These are phyloP conservation scores for Fraxinus pennsylvanica DNA, from an alignment of 257 asterid genomes.

Conservation along the genomic window DNA sequence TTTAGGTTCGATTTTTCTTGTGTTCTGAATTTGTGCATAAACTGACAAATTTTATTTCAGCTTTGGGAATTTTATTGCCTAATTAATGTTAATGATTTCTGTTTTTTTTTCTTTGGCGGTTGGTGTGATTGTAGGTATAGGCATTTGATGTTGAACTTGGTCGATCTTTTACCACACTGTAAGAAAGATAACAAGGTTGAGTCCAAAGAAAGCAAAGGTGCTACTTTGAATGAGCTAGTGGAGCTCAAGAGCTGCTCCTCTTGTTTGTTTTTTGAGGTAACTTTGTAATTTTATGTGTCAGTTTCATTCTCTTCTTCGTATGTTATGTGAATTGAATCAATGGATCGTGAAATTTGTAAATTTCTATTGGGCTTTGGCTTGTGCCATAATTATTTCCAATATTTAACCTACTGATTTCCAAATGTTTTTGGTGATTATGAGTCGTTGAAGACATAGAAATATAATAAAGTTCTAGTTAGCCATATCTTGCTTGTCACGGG, in stretches of 20 bases:
- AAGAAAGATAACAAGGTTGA: conserved; percentile 94
- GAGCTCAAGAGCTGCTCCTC: conserved; percentile 90
- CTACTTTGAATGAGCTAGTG: conserved; percentile 86
- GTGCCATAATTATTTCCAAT: not conserved
- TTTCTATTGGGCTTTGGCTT: not conserved
- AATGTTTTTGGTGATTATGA: not conserved
- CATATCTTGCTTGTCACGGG: not conserved
- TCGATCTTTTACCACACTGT: conserved; percentile 86
- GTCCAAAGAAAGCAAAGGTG: conserved; percentile 87
- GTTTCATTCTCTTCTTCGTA: not conserved
- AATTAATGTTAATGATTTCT: not conserved
- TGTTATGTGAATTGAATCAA: not conserved
- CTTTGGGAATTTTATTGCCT: not conserved
- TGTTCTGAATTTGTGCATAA: not conserved
- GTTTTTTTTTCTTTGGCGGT: conserved; percentile 18
- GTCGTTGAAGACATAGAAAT: not conserved
- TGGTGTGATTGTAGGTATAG: conserved; percentile 45
- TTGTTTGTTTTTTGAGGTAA: conserved; percentile 93
- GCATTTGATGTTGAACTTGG: conserved; percentile 91
- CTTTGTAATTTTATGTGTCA: not conserved
- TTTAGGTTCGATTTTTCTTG: conserved; percentile 54
- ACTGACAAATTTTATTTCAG: not conserved
- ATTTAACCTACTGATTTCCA: conserved; percentile 7
- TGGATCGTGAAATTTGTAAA: not conserved
- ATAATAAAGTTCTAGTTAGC: not conserved